Evolutionary conservation across 1,139 yeast genomes (phyloP).

Genomic region (Spathaspora sp.): DNA sequence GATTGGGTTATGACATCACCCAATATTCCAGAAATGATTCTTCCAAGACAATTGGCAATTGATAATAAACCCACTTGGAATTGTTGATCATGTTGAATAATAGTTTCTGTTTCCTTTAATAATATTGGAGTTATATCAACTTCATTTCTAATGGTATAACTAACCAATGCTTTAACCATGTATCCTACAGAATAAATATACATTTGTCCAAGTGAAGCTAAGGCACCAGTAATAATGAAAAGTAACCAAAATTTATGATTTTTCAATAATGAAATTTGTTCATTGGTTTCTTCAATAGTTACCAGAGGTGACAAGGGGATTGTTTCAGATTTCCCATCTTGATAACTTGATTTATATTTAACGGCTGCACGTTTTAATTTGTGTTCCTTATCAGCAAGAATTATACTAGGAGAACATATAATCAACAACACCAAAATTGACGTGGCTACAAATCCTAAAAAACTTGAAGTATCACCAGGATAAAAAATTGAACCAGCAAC

Average conservation of each 20-base stretch:
- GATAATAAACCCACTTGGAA: constrained; percentile 57
- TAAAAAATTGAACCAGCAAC: constrained; percentile 46
- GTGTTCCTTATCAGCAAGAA: constrained; percentile 43
- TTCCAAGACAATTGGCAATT: constrained; percentile 53
- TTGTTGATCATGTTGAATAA: constrained; percentile 51
- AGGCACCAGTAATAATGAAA: constrained; percentile 44
- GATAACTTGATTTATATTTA: background rate
- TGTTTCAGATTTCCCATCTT: background rate
- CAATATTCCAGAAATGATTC: constrained; percentile 50
- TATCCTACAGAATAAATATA: constrained; percentile 63
- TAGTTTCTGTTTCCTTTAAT: constrained; percentile 22
- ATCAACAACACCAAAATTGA: constrained; percentile 38
- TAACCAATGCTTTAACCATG: constrained; percentile 53
- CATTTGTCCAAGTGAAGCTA: constrained; percentile 62
- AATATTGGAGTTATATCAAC: constrained; percentile 10
- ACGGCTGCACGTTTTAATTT: constrained; percentile 12
- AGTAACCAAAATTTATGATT: constrained; percentile 50
- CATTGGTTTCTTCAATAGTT: constrained; percentile 13
- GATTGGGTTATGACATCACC: constrained; percentile 52
- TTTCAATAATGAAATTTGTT: constrained; percentile 22
- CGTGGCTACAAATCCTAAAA: constrained; percentile 46
- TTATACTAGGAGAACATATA: constrained; percentile 49
- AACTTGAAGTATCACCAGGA: constrained; percentile 51
- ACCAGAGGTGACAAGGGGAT: constrained; percentile 3
- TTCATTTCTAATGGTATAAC: constrained; percentile 16